Conservation (phyloP, 805 yeast genomes). For the Tetrapisispora namnaoensis region DNA sequence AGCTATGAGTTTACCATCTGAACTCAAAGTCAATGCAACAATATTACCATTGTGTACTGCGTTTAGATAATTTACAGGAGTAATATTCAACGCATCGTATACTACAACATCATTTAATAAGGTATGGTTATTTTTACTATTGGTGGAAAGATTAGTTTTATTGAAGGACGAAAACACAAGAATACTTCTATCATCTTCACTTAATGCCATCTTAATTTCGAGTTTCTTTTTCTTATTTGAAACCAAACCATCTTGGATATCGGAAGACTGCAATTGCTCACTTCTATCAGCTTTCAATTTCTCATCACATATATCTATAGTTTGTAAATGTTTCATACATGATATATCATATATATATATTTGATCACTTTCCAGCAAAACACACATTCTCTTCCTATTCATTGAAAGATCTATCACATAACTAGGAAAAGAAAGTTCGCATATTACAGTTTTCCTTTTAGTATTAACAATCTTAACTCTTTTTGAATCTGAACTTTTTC, state of each 20-base stretch:
- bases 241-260: not conserved
- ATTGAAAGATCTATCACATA: constrained; percentile 61
- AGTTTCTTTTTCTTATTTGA: not conserved
- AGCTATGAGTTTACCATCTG: constrained; percentile 50
- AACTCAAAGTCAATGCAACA: constrained; percentile 35
- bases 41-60: constrained; percentile 26
- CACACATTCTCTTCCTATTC: constrained; percentile 74
- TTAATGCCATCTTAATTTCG: constrained; percentile 19
- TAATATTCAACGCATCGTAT: constrained; percentile 64
- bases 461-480: constrained; percentile 60
- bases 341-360: constrained; percentile 83
- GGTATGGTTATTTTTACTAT: constrained; percentile 14
- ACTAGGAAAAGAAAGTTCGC: constrained; percentile 83
- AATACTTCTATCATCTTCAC: constrained; percentile 26
- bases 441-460: constrained; percentile 59
- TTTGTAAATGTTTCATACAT: constrained; percentile 73
- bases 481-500: constrained; percentile 49
- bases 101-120: constrained; percentile 43
- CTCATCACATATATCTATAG: constrained; percentile 39
- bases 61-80: constrained; percentile 49
- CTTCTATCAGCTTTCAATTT: not conserved
- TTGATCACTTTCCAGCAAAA: constrained; percentile 62
- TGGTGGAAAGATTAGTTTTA: constrained; percentile 13
- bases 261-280: not conserved
- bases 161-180: constrained; percentile 24